Conservation (phyloP, 179 eudicot genomes). For the Spinacia oleracea region DNA sequence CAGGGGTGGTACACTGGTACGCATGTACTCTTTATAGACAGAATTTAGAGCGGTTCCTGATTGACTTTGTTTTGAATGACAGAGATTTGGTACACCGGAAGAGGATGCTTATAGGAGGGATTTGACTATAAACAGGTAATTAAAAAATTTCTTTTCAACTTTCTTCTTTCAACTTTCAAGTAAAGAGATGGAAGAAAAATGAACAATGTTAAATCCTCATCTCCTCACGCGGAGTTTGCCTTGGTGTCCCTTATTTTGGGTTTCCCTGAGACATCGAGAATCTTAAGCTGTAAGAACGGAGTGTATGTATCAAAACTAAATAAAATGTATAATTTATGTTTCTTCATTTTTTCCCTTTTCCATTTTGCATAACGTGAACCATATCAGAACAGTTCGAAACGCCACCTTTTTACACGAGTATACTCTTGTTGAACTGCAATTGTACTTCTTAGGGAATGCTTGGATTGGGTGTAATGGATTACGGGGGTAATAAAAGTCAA, state of each 20-base stretch:
- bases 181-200: neutral
- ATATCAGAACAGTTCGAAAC: neutral
- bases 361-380: neutral
- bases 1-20: neutral
- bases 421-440: neutral
- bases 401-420: neutral
- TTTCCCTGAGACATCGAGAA: neutral
- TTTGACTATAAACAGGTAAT: conserved; percentile 92
- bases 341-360: neutral
- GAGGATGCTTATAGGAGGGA: conserved; percentile 98
- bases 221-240: neutral
- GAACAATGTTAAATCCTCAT: neutral
- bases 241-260: neutral
- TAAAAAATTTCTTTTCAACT: neutral
- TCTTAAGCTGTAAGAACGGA: neutral
- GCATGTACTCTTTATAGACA: neutral
- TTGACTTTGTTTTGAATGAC: conserved; percentile 27
- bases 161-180: neutral
- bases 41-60: neutral
- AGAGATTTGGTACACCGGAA: conserved; percentile 92
- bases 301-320: neutral
- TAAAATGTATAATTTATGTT: neutral
- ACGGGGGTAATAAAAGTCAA: no score
- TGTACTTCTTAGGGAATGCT: no score
- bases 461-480: no score